Evolutionary conservation across 805 yeast genomes (phyloP), one percentile per base, ranked within the genome.

Genomic region (Saccharomycopsis lassenensis): DNA sequence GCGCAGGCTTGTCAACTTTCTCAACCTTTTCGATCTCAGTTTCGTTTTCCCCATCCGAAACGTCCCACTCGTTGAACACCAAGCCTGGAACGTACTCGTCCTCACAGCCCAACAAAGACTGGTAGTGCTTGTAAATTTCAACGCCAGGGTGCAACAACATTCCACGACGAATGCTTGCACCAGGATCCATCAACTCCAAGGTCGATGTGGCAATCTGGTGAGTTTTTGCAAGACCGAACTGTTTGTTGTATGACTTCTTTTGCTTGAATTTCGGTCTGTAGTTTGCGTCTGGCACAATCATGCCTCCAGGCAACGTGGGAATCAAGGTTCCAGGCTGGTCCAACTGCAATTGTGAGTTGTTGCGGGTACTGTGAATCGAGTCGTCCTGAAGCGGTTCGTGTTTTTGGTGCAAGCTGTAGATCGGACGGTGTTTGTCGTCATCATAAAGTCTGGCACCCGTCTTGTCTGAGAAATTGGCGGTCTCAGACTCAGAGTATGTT

Each of bases 21-120:
- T 17, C 29, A 3, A 26, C 12, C 15, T 12, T 26, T 26, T 26
- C 29, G 7, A 26, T 14, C 12, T 26, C 29, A 8, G 12, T 11
- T 26, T 26, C 29, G 15, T 7, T 26, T 26, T 48, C 48, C n/a
- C n/a, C n/a, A n/a, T n/a, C n/a, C n/a, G n/a, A n/a, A n/a, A n/a
- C n/a, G n/a, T n/a, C n/a, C n/a, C n/a, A n/a, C n/a, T n/a, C n/a
- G n/a, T 53, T 59, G 43, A 75, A 77, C 47, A 76, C 76, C 20
- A 81, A 59, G 32, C 77, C 82, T 0, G 89, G 89, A 11, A 82
- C 67, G 48, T 80, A 81, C 49, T 82, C 91, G 52, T 80, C 89
- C 48, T 75, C 79, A 46, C 79, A 59, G 1, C 84, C 86, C 23
- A 37, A 24, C n/a, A 46, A 31, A 31, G 33, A 35, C 24, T 37